These are phyloP conservation scores for Phoma herbarum DNA, from an alignment of 2,329 filamentous ascomycete species.

Conservation along the genomic window DNA sequence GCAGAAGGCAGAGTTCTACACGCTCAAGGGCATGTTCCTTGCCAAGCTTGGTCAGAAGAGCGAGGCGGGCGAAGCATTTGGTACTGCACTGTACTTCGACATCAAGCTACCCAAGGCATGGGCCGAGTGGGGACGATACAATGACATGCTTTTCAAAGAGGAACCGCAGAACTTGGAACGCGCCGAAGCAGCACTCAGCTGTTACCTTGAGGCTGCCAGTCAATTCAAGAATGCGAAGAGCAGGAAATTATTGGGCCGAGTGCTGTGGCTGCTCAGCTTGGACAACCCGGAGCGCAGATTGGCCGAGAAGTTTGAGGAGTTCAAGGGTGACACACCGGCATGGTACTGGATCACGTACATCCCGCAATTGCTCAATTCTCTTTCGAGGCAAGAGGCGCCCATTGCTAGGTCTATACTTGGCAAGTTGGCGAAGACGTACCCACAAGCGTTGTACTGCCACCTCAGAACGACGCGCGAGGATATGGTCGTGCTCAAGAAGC, in stretches of 20 bases:
- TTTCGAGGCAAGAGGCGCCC: slow-evolving; percentile 89
- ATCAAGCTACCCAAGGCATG: slow-evolving; percentile 95
- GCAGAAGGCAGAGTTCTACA: slow-evolving; percentile 99
- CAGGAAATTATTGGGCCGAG: slow-evolving; percentile 88
- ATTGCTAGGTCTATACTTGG: slow-evolving; percentile 86
- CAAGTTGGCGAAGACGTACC: slow-evolving; percentile 95
- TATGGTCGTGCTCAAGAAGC: slow-evolving; percentile 90
- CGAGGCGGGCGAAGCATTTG: slow-evolving; percentile 93
- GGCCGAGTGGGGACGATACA: slow-evolving; percentile 99
- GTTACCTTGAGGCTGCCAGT: slow-evolving; percentile 93
- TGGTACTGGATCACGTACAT: slow-evolving; percentile 99
- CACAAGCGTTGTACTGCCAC: slow-evolving; percentile 94
- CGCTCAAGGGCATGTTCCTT: slow-evolving; percentile 98
- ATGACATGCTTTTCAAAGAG: slow-evolving; percentile 94
- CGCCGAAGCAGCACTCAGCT: slow-evolving; percentile 91
- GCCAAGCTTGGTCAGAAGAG: slow-evolving; percentile 91
- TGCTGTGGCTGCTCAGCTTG: slow-evolving; percentile 93
- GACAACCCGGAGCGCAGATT: slow-evolving; percentile 88
- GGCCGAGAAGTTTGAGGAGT: slow-evolving; percentile 88
- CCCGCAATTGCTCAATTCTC: slow-evolving; percentile 89
- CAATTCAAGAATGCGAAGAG: slow-evolving; percentile 98
- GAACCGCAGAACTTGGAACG: slow-evolving; percentile 82
- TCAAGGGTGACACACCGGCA: slow-evolving; percentile 95
- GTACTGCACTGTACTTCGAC: slow-evolving; percentile 94
- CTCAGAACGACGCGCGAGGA: slow-evolving; percentile 93